phyloP scores from a whole-genome alignment of 345 rosid species.

The Durio zibethinus region DNA sequence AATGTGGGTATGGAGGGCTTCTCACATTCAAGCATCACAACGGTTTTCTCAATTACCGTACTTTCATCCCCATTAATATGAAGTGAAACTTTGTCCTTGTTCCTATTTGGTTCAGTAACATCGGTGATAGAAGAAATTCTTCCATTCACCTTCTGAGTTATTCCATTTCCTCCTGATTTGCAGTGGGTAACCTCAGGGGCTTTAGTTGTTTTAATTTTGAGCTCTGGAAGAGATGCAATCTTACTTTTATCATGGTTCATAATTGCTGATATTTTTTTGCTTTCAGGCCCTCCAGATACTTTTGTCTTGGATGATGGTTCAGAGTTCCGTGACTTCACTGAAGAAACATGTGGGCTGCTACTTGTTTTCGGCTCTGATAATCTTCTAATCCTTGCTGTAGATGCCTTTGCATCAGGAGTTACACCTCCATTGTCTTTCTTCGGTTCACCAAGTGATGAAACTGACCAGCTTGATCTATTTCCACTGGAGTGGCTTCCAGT shows the following conservation, averaged over 20 bases:
- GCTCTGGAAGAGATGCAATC: constrained; percentile 78
- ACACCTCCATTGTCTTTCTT: constrained; percentile 45
- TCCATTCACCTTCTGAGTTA: constrained; percentile 31
- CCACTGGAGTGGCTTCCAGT: constrained; percentile 48
- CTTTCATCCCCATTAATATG: constrained; percentile 53
- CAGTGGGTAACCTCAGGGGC: constrained; percentile 30
- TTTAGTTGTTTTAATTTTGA: constrained; percentile 54
- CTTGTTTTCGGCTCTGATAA: constrained; percentile 72
- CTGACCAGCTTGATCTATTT: constrained; percentile 51
- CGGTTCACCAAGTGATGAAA: constrained; percentile 56
- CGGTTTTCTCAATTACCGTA: constrained; percentile 63
- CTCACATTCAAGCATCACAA: constrained; percentile 64
- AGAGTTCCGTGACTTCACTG: constrained; percentile 44
- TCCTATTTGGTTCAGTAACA: constrained; percentile 31
- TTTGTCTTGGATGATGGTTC: constrained; percentile 43
- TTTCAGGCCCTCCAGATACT: constrained; percentile 47
- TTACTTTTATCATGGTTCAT: constrained; percentile 71
- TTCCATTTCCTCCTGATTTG: constrained; percentile 36
- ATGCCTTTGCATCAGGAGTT: constrained; percentile 53
- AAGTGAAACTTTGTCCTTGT: constrained; percentile 29
- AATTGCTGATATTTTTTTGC: constrained; percentile 75
- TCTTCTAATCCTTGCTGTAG: constrained; percentile 66
- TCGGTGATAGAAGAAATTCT: constrained; percentile 30
- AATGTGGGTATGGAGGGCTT: constrained; percentile 35
- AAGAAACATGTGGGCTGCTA: constrained; percentile 37